Evolutionary conservation across 1,139 yeast genomes (phyloP).

Genomic region (Saccharomyces pastorianus): DNA sequence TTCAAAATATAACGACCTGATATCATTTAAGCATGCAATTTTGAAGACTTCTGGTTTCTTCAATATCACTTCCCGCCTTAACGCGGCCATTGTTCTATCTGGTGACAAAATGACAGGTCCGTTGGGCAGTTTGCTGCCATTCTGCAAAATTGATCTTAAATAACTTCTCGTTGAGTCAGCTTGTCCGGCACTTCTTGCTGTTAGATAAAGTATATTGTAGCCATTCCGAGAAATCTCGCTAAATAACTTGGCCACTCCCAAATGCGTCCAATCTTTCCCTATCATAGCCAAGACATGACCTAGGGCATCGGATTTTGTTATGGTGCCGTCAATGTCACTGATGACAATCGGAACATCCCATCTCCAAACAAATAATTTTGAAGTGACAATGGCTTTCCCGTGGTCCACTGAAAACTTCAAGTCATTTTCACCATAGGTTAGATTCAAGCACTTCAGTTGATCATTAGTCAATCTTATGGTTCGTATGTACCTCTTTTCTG

Average conservation of each 20-base stretch:
- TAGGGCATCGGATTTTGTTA: conserved; percentile 93
- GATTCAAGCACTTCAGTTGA: conserved; percentile 65
- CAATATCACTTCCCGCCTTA: conserved; percentile 81
- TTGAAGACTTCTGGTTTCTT: conserved; percentile 96
- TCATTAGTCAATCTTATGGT: conserved; percentile 88
- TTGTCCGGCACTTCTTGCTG: conserved; percentile 93
- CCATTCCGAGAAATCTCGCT: conserved; percentile 82
- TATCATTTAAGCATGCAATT: conserved; percentile 92
- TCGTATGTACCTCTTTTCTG: conserved; percentile 49
- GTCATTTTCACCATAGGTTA: conserved; percentile 73
- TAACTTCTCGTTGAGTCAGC: conserved; percentile 90
- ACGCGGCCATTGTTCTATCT: conserved; percentile 93
- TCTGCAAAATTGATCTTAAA: conserved; percentile 68
- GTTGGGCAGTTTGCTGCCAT: conserved; percentile 60
- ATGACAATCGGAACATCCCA: conserved; percentile 82
- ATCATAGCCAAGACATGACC: conserved; percentile 92
- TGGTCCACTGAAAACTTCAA: conserved; percentile 71
- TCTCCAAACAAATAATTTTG: conserved; percentile 80
- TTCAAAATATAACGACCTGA: conserved; percentile 51
- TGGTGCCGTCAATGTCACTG: conserved; percentile 97
- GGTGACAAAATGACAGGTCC: conserved; percentile 97
- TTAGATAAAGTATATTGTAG: conserved; percentile 84
- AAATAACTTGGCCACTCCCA: conserved; percentile 87
- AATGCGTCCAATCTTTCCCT: conserved; percentile 97
- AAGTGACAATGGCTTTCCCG: conserved; percentile 68